Evolutionary conservation across 2,329 filamentous ascomycete genomes (phyloP).

Genomic region (Penicillium carneum): DNA sequence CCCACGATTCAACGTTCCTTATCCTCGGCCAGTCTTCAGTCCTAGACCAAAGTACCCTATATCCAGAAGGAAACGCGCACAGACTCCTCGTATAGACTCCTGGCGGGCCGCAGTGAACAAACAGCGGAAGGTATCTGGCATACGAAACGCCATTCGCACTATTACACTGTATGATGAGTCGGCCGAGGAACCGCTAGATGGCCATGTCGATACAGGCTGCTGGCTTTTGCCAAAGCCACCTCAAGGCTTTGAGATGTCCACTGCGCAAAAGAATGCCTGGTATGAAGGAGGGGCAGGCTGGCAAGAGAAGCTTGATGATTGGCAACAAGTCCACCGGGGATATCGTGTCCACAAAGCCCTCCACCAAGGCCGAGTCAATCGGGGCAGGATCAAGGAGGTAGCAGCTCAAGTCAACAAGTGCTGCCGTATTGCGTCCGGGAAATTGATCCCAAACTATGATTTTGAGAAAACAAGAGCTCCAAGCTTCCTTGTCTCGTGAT

Average conservation of each 20-base stretch:
- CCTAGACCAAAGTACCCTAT: slow-evolving; percentile 41
- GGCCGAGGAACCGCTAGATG: slow-evolving; percentile 49
- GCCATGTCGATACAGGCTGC: slow-evolving; percentile 49
- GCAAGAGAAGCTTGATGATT: slow-evolving; percentile 51
- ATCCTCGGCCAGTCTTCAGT: slow-evolving; percentile 30
- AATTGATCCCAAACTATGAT: slow-evolving; percentile 13
- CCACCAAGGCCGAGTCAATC: slow-evolving; percentile 48
- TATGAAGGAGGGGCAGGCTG: slow-evolving; percentile 52
- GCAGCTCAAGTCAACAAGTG: slow-evolving; percentile 32
- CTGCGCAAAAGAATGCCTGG: slow-evolving; percentile 47
- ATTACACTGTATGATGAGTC: slow-evolving; percentile 48
- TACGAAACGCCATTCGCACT: slow-evolving; percentile 40
- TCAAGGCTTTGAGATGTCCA: slow-evolving; percentile 48
- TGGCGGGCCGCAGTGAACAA: slow-evolving; percentile 51
- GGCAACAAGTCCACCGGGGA: slow-evolving; percentile 46
- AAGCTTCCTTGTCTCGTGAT: slow-evolving; percentile 8
- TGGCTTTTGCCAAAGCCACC: slow-evolving; percentile 53
- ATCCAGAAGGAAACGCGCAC: slow-evolving; percentile 27
- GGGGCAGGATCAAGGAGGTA: slow-evolving; percentile 43
- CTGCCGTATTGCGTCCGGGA: slow-evolving; percentile 30
- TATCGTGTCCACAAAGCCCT: slow-evolving; percentile 49
- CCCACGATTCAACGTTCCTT: slow-evolving; percentile 46
- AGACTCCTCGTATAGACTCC: slow-evolving; percentile 46
- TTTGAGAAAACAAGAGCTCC: background rate
- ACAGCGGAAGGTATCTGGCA: slow-evolving; percentile 41